phyloP scores from a whole-genome alignment of 2,329 filamentous ascomycete species.

The Phaeosphaeria sp. region DNA sequence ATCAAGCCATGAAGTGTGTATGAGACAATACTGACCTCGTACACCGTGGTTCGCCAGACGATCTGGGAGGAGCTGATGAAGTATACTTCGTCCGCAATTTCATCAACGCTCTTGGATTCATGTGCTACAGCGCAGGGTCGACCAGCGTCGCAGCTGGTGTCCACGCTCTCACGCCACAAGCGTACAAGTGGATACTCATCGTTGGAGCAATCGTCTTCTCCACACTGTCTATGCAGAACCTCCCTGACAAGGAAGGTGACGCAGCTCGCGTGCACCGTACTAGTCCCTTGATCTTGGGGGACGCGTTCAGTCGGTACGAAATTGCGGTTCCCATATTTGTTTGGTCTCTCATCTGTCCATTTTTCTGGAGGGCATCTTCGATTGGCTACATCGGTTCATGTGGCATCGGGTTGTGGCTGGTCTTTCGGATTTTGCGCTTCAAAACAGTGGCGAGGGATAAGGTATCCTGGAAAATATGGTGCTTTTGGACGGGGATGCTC shows the following conservation, averaged over 20 bases:
- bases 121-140: not conserved
- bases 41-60: too few relatives aligned
- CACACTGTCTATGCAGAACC: not conserved
- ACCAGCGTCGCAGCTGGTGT: not conserved
- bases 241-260: not conserved
- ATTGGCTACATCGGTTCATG: not conserved
- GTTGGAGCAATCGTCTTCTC: not conserved
- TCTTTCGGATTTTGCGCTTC: not conserved
- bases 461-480: not conserved
- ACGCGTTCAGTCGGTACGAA: not conserved
- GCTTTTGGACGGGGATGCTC: not conserved
- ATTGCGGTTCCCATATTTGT: not conserved
- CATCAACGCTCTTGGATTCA: not conserved
- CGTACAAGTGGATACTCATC: not conserved
- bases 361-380: not conserved
- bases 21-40: too few relatives aligned
- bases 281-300: not conserved
- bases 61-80: not conserved
- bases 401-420: not conserved
- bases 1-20: too few relatives aligned
- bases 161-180: not conserved
- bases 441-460: not conserved
- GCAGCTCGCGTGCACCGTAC: not conserved
- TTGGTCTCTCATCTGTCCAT: not conserved
- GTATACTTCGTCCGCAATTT: not conserved